Percentiles rank a stretch among this genome's conserved stretches.
Conservation (phyloP, 2,329 filamentous ascomycete species). For the Trichoderma citrinoviride region DNA sequence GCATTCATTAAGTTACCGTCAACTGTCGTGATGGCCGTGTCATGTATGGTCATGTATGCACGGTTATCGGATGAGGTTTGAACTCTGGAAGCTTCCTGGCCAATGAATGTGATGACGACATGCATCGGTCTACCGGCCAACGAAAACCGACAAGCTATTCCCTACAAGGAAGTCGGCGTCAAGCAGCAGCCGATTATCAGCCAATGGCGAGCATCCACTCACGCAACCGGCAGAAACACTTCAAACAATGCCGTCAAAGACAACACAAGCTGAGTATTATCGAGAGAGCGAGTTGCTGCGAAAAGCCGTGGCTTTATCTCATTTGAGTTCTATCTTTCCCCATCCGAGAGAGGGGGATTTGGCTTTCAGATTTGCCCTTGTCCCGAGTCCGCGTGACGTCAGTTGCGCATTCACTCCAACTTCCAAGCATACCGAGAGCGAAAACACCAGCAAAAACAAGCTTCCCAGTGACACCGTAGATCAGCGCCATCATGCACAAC, state of each 20-base stretch:
- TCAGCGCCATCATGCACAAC: conserved; percentile 1
- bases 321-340: background rate
- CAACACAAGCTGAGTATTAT: background rate
- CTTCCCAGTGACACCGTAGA: background rate
- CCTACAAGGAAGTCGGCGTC: background rate
- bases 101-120: conserved; percentile 18
- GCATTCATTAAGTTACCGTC: no score
- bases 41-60: background rate
- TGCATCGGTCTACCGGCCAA: conserved; percentile 20
- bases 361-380: background rate
- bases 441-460: conserved; percentile 13
- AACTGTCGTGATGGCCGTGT: no score
- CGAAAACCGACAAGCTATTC: background rate
- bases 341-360: background rate
- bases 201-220: background rate
- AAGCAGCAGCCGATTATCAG: background rate
- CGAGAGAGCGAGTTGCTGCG: background rate
- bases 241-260: background rate
- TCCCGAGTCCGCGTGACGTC: conserved; percentile 2
- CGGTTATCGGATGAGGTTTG: background rate
- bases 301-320: background rate
- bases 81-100: background rate
- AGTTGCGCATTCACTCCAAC: no score
- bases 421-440: background rate
- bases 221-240: conserved; percentile 5